Evolutionary conservation across 2,329 filamentous ascomycete species (phyloP).

Genomic region (Colletotrichum tamarilloi): DNA sequence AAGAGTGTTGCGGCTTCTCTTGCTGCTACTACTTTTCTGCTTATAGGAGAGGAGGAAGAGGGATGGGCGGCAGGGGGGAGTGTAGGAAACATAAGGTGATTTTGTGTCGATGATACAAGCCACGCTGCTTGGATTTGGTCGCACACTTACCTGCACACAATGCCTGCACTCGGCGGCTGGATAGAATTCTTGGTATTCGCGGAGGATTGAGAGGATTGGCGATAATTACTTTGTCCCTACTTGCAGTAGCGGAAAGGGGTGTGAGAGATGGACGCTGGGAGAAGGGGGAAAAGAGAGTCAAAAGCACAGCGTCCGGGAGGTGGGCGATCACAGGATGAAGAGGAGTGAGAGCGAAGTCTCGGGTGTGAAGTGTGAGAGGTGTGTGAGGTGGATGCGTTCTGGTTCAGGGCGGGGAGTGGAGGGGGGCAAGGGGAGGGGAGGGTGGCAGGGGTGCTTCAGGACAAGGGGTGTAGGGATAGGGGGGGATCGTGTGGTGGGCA

Average conservation of each 20-base stretch:
- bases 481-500: not conserved
- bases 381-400: slow-evolving; percentile 7
- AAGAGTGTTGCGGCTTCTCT: not conserved
- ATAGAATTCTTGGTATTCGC: slow-evolving; percentile 28
- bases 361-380: slow-evolving; percentile 2
- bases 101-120: slow-evolving; percentile 54
- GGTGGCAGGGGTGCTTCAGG: not conserved
- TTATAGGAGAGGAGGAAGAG: slow-evolving; percentile 23
- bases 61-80: slow-evolving; percentile 38
- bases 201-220: not conserved
- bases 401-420: slow-evolving; percentile 2
- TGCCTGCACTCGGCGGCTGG: slow-evolving; percentile 37
- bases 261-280: slow-evolving; percentile 11
- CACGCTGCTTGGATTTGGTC: not conserved
- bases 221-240: slow-evolving; percentile 27
- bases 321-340: slow-evolving; percentile 34
- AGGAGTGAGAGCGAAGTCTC: slow-evolving; percentile 27
- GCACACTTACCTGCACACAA: slow-evolving; percentile 34
- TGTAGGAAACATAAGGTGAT: slow-evolving; percentile 45
- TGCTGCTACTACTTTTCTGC: not conserved
- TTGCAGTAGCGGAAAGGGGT: slow-evolving; percentile 22
- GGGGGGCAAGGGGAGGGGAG: slow-evolving; percentile 2
- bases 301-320: slow-evolving; percentile 22
- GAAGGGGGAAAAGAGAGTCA: slow-evolving; percentile 13
- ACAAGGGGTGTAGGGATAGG: not conserved